A percentile compares a stretch with the other conserved stretches of the same genome.
phyloP scores from a whole-genome alignment of 495 filamentous ascomycete species.

The Talaromyces adpressus region DNA sequence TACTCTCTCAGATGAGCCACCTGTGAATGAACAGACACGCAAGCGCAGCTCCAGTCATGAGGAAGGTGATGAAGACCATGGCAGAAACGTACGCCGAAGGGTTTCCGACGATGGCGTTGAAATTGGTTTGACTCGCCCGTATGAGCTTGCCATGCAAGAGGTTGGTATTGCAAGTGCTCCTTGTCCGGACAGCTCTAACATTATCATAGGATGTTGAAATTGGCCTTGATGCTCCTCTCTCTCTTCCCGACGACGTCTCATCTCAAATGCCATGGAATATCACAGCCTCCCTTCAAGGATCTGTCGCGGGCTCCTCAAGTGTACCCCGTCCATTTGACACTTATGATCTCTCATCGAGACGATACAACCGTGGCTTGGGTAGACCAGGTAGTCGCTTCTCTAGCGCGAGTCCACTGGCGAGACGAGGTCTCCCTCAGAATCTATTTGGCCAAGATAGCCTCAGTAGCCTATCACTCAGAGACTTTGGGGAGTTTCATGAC shows the following conservation, averaged over 20 bases:
- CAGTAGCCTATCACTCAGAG: conserved; percentile 17
- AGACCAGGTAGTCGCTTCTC: conserved; percentile 42
- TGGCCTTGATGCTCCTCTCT: conserved; percentile 50
- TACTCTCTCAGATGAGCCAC: conserved; percentile 28
- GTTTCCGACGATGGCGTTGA: conserved; percentile 29
- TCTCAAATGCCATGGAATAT: conserved; percentile 68
- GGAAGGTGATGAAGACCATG: conserved; percentile 23
- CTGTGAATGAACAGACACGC: conserved; percentile 11
- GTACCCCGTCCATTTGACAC: conserved; percentile 41
- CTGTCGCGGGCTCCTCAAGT: conserved; percentile 36
- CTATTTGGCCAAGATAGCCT: conserved; percentile 21
- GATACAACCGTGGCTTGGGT: conserved; percentile 12
- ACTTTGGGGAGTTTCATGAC: conserved; percentile 34
- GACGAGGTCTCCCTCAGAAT: conserved; percentile 39
- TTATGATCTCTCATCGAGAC: conserved; percentile 46
- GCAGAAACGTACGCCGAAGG: conserved; percentile 32
- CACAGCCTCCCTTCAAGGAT: conserved; percentile 51
- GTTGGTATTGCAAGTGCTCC: conserved; percentile 9
- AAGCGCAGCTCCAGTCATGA: conserved; percentile 33
- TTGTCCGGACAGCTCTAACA: background rate
- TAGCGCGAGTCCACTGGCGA: conserved; percentile 54
- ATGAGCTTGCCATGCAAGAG: conserved; percentile 8
- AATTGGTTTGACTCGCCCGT: conserved; percentile 18
- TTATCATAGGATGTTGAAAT: conserved; percentile 47
- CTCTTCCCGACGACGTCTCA: conserved; percentile 50